Evolutionary conservation across 73 alveolate genomes (phyloP), one percentile per base, ranked within the genome.

Genomic region (Blepharisma japonicum): DNA sequence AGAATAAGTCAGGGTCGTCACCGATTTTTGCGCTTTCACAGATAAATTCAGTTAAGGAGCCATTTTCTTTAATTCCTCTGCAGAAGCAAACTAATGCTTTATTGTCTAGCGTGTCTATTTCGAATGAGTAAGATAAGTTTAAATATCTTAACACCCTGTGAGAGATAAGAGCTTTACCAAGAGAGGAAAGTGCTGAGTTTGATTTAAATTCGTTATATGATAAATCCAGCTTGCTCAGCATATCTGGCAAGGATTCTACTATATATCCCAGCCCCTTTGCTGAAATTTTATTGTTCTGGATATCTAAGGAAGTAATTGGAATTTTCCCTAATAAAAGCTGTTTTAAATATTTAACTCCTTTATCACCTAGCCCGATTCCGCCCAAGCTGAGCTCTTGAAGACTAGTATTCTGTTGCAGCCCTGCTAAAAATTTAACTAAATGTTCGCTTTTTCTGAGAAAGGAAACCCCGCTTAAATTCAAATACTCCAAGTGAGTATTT

Each of bases 1-100:
- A 61, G 23, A 61, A 61, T 25, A 14, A n/a, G 23, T 61, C 74
- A 61, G 74, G 74, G 47, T 61, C 74, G 14, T 61, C 74, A 14
- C 74, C 74, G 23, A 61, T 61, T 61, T 61, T 61, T 25, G 23
- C 23, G 50, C 74, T 39, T 61, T 61, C 74, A 61, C 74, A 61
- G 47, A n/a, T 14, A 61, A 61, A 39, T 61, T 61, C 74, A 14
- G 47, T 25, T 18, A 61, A 25, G 18, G 74, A 61, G 14, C 14
- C 23, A 61, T 61, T 61, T 61, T 61, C 74, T 18, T n/a, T 61
- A 4, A 61, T 61, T 61, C 74, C 74, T 25, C 46, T 61, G 23
- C 74, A 61, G 23, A 61, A 61, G 18, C 18, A 20, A 18, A 14
- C 48, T 2, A 61, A 25, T 20, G 74, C 38, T 14, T 14, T 25